phyloP scores from a whole-genome alignment of 306 rosid genomes.

The Gastrolobium villosum region DNA sequence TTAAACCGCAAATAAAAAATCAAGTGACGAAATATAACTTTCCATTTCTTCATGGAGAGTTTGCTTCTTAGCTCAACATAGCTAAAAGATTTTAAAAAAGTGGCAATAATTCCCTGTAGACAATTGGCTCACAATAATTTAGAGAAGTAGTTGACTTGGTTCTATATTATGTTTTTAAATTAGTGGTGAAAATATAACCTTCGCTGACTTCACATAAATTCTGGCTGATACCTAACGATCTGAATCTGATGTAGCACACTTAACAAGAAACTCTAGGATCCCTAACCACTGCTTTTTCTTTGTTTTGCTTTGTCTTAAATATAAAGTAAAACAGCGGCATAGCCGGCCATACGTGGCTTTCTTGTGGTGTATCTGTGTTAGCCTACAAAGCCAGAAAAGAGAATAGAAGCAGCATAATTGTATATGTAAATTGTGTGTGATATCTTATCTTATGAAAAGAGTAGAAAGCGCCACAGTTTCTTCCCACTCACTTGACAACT shows the following conservation, averaged over 20 bases:
- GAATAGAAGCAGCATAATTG: background rate
- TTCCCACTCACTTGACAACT: background rate
- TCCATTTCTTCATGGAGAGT: constrained; percentile 17
- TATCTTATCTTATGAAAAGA: constrained; percentile 41
- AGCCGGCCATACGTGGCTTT: constrained; percentile 51
- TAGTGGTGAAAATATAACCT: constrained; percentile 16
- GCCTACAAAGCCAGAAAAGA: constrained; percentile 29
- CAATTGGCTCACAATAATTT: constrained; percentile 30
- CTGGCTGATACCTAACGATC: constrained; percentile 38
- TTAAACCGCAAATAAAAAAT: background rate
- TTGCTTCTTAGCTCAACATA: constrained; percentile 25
- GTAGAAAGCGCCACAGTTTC: constrained; percentile 13
- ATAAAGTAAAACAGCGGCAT: constrained; percentile 49
- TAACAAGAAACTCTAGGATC: constrained; percentile 32
- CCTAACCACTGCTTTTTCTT: constrained; percentile 35
- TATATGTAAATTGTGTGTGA: background rate
- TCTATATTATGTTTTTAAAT: constrained; percentile 10
- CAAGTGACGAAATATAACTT: background rate
- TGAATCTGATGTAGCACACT: constrained; percentile 37
- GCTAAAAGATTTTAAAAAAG: constrained; percentile 29
- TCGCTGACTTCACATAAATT: constrained; percentile 25
- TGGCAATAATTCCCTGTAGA: constrained; percentile 23
- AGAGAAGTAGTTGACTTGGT: constrained; percentile 48
- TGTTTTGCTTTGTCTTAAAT: constrained; percentile 50
- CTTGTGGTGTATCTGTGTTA: constrained; percentile 19